Evolutionary conservation across 768 basidiomycete genomes (phyloP), one percentile per base, ranked within the genome.

Genomic region (Amylocystis lapponica): DNA sequence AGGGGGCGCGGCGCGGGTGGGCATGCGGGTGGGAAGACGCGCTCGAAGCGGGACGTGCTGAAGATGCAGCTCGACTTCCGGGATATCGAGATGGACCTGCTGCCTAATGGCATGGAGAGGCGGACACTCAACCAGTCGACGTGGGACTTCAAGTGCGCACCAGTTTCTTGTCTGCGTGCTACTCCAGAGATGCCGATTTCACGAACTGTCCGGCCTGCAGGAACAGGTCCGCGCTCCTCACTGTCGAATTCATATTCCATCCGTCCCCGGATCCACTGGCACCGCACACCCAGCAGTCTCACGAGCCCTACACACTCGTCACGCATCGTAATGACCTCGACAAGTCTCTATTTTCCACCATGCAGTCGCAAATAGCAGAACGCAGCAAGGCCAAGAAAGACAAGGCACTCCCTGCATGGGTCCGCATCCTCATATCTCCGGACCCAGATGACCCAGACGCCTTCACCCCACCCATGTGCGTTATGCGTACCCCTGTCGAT

Each of bases 71-170:
- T 94, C 22, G 81, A 81, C 46, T 61, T 66, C 26, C 63, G 73
- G 48, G 83, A 83, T 34, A 81, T 91, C 49, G 78, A 83, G 33
- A 72, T 92, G 64, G 86, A 87, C 35, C 52, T 88, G 43, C 71
- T 94, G 32, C 81, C 92, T 1, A 58, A 71, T 22, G 92, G 92
- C 11, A 96, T 96, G 92, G 82, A 85, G 50, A 70, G 79, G 47
- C 69, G 81, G 45, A 83, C 72, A 52, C 51, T 72, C 43, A 96
- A 94, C 59, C 86, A 90, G 59, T 92, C 90, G 6, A 73, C 69
- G 19, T 93, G 86, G 79, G 84, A 93, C 66, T 66, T 69, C 60
- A 89, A 76, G 92, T 95, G 63, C 51, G 78, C 67, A 36, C 39
- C 25, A 31, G 32, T 36, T 43, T 25, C 8, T 22, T 36, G 25